Conservation (phyloP, 1,284 basidiomycete species). For the Taiwanofungus camphoratus region DNA sequence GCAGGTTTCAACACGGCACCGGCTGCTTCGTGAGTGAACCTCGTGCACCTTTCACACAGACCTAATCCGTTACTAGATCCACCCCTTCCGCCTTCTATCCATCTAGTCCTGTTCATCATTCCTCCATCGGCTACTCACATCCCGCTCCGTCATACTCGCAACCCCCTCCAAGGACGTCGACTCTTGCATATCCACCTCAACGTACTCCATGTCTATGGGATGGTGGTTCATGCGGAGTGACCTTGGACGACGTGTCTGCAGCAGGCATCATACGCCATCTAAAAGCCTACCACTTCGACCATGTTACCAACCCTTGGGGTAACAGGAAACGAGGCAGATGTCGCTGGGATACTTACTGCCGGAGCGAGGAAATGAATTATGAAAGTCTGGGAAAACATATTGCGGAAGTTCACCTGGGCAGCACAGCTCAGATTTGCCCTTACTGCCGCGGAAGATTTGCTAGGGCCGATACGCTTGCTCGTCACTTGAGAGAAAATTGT, state of each 20-base stretch:
- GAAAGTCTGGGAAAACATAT: conserved; percentile 10
- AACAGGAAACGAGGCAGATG: conserved; percentile 3
- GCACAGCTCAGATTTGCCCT: not conserved
- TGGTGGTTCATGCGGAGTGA: conserved; percentile 2
- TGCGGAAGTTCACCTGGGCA: conserved; percentile 6
- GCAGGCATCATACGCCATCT: conserved; percentile 9
- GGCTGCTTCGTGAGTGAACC: no score
- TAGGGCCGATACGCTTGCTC: conserved; percentile 5
- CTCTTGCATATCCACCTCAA: no score
- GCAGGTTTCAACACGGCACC: no score
- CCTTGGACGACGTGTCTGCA: conserved; percentile 7
- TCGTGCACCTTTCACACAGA: no score
- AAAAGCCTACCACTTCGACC: conserved; percentile 3
- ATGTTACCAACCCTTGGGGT: not conserved
- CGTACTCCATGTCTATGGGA: conserved; percentile 3
- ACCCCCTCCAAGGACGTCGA: no score
- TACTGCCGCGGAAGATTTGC: conserved; percentile 5
- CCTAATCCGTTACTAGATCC: no score
- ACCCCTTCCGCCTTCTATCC: no score
- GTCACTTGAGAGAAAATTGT: conserved; percentile 7
- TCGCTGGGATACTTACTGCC: conserved; percentile 5
- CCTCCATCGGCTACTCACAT: no score
- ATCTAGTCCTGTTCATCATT: no score
- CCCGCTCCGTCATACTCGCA: no score
- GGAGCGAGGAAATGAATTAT: conserved; percentile 8